Percentiles rank a stretch among this genome's conserved stretches.
These are phyloP conservation scores for Plasmodium yoelii DNA, from an alignment of 169 alveolate genomes.

Conservation along the genomic window DNA sequence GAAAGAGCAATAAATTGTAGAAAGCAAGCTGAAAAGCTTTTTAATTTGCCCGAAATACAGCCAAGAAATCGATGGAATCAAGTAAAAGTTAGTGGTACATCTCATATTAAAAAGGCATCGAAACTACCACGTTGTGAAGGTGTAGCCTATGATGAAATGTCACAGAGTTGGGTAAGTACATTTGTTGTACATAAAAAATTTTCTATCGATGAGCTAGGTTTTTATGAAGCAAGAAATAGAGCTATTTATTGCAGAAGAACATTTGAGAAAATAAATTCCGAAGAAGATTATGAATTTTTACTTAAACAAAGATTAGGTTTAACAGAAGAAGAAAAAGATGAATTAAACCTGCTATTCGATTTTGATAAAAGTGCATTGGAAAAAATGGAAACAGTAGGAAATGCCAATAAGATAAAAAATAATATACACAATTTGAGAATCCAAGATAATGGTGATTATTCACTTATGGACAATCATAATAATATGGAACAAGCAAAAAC, in stretches of 20 bases:
- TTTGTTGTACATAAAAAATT: conserved; percentile 76
- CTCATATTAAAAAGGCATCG: conserved; percentile 61
- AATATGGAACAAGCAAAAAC: not conserved
- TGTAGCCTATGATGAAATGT: conserved; percentile 70
- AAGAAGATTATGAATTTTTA: conserved; percentile 60
- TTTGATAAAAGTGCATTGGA: conserved; percentile 63
- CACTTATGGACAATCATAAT: conserved; percentile 4
- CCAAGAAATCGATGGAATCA: conserved; percentile 76
- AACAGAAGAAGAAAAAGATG: conserved; percentile 54
- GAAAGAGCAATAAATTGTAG: conserved; percentile 74
- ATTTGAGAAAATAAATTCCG: conserved; percentile 50
- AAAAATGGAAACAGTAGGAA: not conserved
- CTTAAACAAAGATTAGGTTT: conserved; percentile 55
- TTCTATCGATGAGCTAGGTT: conserved; percentile 67
- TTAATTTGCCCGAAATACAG: conserved; percentile 68
- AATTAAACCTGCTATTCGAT: conserved; percentile 22
- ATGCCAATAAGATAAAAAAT: conserved; percentile 17
- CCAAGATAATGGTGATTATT: conserved; percentile 14
- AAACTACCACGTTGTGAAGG: conserved; percentile 76
- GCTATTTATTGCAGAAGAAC: conserved; percentile 72
- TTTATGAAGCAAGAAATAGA: conserved; percentile 60
- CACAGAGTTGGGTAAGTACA: conserved; percentile 75
- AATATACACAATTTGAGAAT: conserved; percentile 25
- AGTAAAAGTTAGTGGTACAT: conserved; percentile 55
- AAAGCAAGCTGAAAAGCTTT: conserved; percentile 71